A percentile compares a stretch with the other conserved stretches of the same genome.
phyloP scores from a whole-genome alignment of 257 asterid species.

The Plantago major region DNA sequence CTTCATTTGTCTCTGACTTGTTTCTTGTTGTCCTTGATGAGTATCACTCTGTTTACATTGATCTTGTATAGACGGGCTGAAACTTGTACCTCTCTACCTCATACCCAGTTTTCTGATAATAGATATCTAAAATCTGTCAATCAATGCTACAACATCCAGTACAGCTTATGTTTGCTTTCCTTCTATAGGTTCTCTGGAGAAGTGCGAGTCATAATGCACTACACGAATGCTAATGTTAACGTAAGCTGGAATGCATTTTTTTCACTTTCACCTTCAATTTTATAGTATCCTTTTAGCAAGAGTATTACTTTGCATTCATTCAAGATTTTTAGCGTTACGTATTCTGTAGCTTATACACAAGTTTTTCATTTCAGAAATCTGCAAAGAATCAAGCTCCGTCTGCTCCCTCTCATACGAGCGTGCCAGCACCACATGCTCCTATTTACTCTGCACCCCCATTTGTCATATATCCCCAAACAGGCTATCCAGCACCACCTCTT shows the following conservation, averaged over 20 bases:
- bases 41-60: too few relatives aligned
- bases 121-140: not conserved
- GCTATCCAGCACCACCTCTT: constrained; percentile 30
- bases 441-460: constrained; percentile 33
- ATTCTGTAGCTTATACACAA: not conserved
- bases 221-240: constrained; percentile 63
- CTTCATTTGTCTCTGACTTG: too few relatives aligned
- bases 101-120: not conserved
- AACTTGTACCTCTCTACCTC: too few relatives aligned
- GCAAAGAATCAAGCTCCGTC: constrained; percentile 32
- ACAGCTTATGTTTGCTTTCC: constrained; percentile 20
- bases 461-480: constrained; percentile 29
- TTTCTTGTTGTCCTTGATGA: too few relatives aligned
- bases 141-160: not conserved
- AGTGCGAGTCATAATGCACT: constrained; percentile 82
- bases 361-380: constrained; percentile 34
- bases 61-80: too few relatives aligned
- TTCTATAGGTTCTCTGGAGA: constrained; percentile 79
- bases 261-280: not conserved
- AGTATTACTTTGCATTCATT: not conserved
- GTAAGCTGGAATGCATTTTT: not conserved
- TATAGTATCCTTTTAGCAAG: not conserved
- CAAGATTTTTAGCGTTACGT: not conserved
- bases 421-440: constrained; percentile 25
- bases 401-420: constrained; percentile 31